Conservation (phyloP, 2,329 filamentous ascomycete genomes). For the Claviceps spartinae region DNA sequence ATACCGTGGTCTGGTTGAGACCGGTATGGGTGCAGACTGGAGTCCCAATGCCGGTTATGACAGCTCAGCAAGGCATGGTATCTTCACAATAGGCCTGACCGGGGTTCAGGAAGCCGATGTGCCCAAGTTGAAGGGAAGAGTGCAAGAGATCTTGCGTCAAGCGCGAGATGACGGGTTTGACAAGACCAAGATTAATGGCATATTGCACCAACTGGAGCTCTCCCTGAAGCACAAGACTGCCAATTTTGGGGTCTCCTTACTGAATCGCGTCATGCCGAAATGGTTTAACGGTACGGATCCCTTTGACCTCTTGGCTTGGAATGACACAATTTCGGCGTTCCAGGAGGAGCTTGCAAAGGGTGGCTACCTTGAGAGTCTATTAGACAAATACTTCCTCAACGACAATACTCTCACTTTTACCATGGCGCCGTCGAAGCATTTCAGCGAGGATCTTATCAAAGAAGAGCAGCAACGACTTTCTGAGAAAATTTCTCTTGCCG, state of each 20-base stretch:
- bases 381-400: conserved; percentile 84
- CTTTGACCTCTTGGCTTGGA: conserved; percentile 83
- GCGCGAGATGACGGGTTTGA: conserved; percentile 70
- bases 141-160: conserved; percentile 59
- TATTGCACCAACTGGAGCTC: conserved; percentile 89
- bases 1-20: conserved; percentile 78
- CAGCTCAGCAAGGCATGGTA: conserved; percentile 57
- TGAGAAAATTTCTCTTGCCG: conserved; percentile 57
- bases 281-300: conserved; percentile 97
- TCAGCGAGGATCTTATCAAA: conserved; percentile 55
- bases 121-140: conserved; percentile 57
- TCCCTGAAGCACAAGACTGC: conserved; percentile 91
- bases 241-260: conserved; percentile 80
- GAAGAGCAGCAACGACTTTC: conserved; percentile 69
- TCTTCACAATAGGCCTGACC: conserved; percentile 83
- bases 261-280: conserved; percentile 76
- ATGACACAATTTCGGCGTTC: conserved; percentile 74
- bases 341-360: conserved; percentile 61
- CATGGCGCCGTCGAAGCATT: conserved; percentile 74
- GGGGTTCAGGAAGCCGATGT: conserved; percentile 78
- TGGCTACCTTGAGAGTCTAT: conserved; percentile 67
- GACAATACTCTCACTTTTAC: conserved; percentile 83
- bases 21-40: conserved; percentile 82
- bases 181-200: conserved; percentile 78
- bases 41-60: conserved; percentile 93